These are phyloP conservation scores for Aspergillus kassunensis DNA, from an alignment of 495 filamentous ascomycete species.

Conservation along the genomic window DNA sequence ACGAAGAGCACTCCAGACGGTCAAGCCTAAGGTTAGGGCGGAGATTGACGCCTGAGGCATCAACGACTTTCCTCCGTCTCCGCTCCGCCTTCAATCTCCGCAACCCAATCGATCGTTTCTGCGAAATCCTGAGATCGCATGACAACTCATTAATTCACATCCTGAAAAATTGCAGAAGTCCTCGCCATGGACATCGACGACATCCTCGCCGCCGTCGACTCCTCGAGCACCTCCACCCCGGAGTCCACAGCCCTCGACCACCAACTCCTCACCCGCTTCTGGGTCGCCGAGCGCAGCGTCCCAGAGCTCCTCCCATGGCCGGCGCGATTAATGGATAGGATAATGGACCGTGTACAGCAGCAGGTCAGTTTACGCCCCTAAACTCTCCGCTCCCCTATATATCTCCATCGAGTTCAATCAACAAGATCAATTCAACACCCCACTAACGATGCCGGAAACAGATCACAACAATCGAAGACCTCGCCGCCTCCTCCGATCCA, in stretches of 20 bases:
- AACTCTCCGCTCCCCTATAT: not conserved
- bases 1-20: not conserved
- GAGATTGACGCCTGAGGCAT: conserved; percentile 14
- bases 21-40: not conserved
- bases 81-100: conserved; percentile 20
- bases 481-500: conserved; percentile 56
- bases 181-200: conserved; percentile 78
- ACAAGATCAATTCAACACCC: too few relatives aligned
- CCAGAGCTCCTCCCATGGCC: conserved; percentile 79
- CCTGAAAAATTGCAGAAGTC: too few relatives aligned
- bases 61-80: conserved; percentile 12
- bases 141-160: too few relatives aligned
- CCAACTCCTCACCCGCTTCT: conserved; percentile 83
- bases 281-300: conserved; percentile 85
- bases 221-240: conserved; percentile 48
- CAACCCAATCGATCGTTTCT: too few relatives aligned
- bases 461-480: conserved; percentile 69
- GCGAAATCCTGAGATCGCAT: too few relatives aligned
- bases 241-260: conserved; percentile 67
- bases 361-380: conserved; percentile 57
- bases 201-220: conserved; percentile 78
- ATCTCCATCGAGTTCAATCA: too few relatives aligned
- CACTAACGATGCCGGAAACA: too few relatives aligned
- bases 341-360: conserved; percentile 66
- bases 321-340: conserved; percentile 63